Evolutionary conservation across 2,329 filamentous ascomycete genomes (phyloP).

Genomic region (Ceratocystis smalleyi): DNA sequence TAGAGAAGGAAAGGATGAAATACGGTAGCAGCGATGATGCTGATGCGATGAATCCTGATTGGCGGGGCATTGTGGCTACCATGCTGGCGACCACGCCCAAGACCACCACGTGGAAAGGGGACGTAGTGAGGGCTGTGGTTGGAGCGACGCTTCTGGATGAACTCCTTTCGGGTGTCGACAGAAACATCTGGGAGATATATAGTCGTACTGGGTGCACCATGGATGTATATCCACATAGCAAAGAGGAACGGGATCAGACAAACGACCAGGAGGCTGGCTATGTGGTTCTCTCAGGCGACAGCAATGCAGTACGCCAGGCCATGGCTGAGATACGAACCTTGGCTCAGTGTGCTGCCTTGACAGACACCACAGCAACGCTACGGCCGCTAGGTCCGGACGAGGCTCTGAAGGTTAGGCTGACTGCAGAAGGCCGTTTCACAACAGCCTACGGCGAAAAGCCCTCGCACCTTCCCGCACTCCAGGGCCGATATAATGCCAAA

Average conservation of each 20-base stretch:
- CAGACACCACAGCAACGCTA: slow-evolving; percentile 22
- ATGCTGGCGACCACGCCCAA: slow-evolving; percentile 27
- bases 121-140: slow-evolving; percentile 27
- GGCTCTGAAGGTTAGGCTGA: not conserved
- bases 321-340: slow-evolving; percentile 11
- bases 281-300: slow-evolving; percentile 24
- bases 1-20: not conserved
- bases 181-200: slow-evolving; percentile 22
- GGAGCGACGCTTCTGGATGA: slow-evolving; percentile 23
- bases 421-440: slow-evolving; percentile 11
- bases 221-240: slow-evolving; percentile 15
- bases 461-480: slow-evolving; percentile 19
- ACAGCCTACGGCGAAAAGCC: slow-evolving; percentile 13
- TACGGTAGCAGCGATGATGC: not conserved
- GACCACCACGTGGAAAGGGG: slow-evolving; percentile 21
- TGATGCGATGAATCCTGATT: slow-evolving; percentile 21
- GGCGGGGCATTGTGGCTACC: slow-evolving; percentile 27
- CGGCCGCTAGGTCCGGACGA: slow-evolving; percentile 4
- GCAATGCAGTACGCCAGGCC: slow-evolving; percentile 23
- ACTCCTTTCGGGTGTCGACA: slow-evolving; percentile 18
- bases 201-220: slow-evolving; percentile 20
- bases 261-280: slow-evolving; percentile 17
- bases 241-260: not conserved
- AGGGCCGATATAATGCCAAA: slow-evolving; percentile 19
- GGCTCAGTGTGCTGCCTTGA: slow-evolving; percentile 23